phyloP scores from a whole-genome alignment of 192 early-diverging fungal genomes.

The Backusella sp. region DNA sequence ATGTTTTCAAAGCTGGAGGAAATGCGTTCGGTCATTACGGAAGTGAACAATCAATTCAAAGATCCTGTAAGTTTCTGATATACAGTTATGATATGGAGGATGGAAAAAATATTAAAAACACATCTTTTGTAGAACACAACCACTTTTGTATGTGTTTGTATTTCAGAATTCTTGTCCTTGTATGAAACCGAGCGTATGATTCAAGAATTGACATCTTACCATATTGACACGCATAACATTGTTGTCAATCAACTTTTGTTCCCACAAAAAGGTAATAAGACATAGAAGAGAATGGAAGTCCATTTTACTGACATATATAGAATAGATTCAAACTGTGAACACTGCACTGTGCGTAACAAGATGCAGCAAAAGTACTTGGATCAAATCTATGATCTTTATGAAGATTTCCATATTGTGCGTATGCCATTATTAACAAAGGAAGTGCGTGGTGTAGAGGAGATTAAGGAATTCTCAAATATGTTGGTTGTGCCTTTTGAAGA shows the following conservation, averaged over 20 bases:
- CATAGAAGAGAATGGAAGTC: neutral
- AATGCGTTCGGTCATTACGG: slow-evolving; percentile 95
- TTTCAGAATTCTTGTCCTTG: slow-evolving; percentile 98
- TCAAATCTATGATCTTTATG: slow-evolving; percentile 99
- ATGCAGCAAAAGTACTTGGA: slow-evolving; percentile 99
- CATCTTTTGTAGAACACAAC: slow-evolving; percentile 74
- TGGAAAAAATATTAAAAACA: neutral
- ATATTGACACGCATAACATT: slow-evolving; percentile 99
- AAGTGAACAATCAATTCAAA: slow-evolving; percentile 99
- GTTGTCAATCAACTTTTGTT: slow-evolving; percentile 98
- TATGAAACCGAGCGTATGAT: slow-evolving; percentile 99
- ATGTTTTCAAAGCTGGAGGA: slow-evolving; percentile 94
- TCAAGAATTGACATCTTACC: slow-evolving; percentile 95
- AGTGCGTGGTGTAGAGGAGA: slow-evolving; percentile 91
- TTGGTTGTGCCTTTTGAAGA: slow-evolving; percentile 70
- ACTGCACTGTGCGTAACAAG: slow-evolving; percentile 89
- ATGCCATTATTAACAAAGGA: slow-evolving; percentile 96
- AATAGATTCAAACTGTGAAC: slow-evolving; percentile 75
- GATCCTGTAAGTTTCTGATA: slow-evolving; percentile 71
- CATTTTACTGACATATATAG: neutral
- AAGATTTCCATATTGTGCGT: slow-evolving; percentile 95
- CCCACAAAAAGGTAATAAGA: slow-evolving; percentile 72
- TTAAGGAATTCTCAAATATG: slow-evolving; percentile 91
- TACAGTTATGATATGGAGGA: neutral
- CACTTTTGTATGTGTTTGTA: slow-evolving; percentile 99